Base-by-base conservation (phyloP, 257 asterid genomes). In the Galeopsis tetrahit region DNA sequence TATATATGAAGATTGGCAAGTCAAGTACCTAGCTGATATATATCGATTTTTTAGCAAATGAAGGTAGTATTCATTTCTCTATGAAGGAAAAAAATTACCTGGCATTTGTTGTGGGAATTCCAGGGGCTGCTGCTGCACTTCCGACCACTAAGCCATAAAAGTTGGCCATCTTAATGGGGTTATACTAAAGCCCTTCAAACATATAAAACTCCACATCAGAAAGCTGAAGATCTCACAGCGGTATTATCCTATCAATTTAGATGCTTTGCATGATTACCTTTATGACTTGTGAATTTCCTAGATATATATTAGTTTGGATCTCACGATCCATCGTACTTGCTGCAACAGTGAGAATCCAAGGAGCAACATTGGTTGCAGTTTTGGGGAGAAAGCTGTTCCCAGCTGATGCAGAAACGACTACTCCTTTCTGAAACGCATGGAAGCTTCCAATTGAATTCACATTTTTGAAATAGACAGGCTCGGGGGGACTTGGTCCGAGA, bases 311-410 rank as follows among this genome's bases (percentile, higher is more conserved):
- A 17, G 88, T 66, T 57, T 57, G 79, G 7, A 81, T 44, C 58
- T 84, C 85, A 10, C 84, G 82, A 72, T 83, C 86, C 66, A 81
- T 81, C 60, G 86, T 79, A 76, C 86, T 83, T 51, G 90, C 88
- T 40, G 86, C 90, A 39, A 83, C 83, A 11, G 86, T 83, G 56
- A 83, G 83, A 6, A 81, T 72, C 90, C 88, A 85, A 14, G 90
- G 88, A 53, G 85, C 88, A 38, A 75, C 78, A 39, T 83, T 85
- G 7, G 62, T 28, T 17, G 73, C 81, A 49, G 79, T 81, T 7
- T 49, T 48, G 0, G 85, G 85, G 7, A 73, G 49, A 66, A 78
- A 76, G 49, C 75, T 75, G 57, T 85, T 85, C 62, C 90, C 88
- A 4, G 88, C 86, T 2, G 86, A 81, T 13, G 86, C 82, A 58